Conservation (phyloP, 192 early-diverging fungal species). For the Umbelopsis sp. region DNA sequence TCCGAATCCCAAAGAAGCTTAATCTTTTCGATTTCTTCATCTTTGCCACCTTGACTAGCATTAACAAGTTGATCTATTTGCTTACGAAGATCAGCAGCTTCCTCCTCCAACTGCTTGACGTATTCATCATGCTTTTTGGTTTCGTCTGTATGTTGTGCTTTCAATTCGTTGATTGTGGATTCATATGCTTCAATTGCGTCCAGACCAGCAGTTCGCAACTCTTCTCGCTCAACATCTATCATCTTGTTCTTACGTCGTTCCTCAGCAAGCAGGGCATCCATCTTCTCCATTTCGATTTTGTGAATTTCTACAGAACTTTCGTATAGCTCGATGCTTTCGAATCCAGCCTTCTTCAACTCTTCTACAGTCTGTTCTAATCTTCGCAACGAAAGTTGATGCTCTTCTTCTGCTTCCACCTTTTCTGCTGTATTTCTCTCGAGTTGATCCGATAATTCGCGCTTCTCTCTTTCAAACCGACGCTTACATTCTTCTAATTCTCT, state of each 20-base stretch:
- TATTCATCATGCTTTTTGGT: slow-evolving; percentile 23
- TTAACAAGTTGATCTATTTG: slow-evolving; percentile 50
- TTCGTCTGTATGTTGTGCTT: slow-evolving; percentile 36
- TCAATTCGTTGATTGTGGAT: slow-evolving; percentile 40
- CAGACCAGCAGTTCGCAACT: slow-evolving; percentile 40
- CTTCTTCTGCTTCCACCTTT: slow-evolving; percentile 22
- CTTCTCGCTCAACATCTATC: slow-evolving; percentile 36
- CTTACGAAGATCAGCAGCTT: slow-evolving; percentile 45
- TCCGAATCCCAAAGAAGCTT: slow-evolving; percentile 54
- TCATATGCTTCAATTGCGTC: slow-evolving; percentile 53
- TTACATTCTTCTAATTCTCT: slow-evolving; percentile 19
- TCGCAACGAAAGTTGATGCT: slow-evolving; percentile 17
- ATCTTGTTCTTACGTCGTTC: slow-evolving; percentile 30
- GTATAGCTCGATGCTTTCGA: slow-evolving; percentile 49
- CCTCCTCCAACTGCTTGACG: slow-evolving; percentile 40
- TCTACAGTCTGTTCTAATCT: slow-evolving; percentile 33
- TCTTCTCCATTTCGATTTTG: slow-evolving; percentile 39
- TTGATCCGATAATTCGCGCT: slow-evolving; percentile 18
- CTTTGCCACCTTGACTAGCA: slow-evolving; percentile 30
- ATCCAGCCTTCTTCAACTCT: slow-evolving; percentile 44
- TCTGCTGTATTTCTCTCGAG: neutral
- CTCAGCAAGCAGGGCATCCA: slow-evolving; percentile 31
- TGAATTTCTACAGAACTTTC: slow-evolving; percentile 41
- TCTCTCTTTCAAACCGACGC: slow-evolving; percentile 9
- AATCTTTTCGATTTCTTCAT: slow-evolving; percentile 53